Conservation (phyloP, 768 basidiomycete species). For the Gloeopeniophorella convolvens region DNA sequence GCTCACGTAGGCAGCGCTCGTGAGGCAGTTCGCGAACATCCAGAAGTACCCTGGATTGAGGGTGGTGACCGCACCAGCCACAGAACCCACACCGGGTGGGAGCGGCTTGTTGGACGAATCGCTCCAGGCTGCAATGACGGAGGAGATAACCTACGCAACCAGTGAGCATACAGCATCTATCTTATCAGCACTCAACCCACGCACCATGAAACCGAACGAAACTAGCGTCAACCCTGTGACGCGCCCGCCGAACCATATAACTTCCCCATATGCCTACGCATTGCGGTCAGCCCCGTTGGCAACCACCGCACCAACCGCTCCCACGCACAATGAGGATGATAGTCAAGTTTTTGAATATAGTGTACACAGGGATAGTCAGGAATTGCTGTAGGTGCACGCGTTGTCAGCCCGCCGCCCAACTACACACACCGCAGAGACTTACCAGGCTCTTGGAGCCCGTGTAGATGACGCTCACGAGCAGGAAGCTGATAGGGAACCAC, state of each 20-base stretch:
- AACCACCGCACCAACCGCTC: background rate
- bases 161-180: background rate
- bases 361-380: constrained; percentile 94
- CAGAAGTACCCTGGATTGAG: constrained; percentile 87
- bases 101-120: constrained; percentile 39
- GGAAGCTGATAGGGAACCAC: constrained; percentile 93
- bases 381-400: constrained; percentile 62
- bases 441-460: constrained; percentile 97
- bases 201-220: constrained; percentile 89
- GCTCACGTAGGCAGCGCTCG: constrained; percentile 85
- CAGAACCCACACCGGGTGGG: constrained; percentile 26
- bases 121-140: constrained; percentile 93
- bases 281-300: background rate
- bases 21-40: constrained; percentile 91
- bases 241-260: constrained; percentile 90
- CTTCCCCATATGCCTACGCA: constrained; percentile 88
- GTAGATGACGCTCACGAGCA: constrained; percentile 93
- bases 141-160: constrained; percentile 69
- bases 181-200: constrained; percentile 17
- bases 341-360: constrained; percentile 99
- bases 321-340: constrained; percentile 89
- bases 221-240: constrained; percentile 84
- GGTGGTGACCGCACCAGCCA: constrained; percentile 42
- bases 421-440: constrained; percentile 29
- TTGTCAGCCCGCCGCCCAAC: background rate